phyloP scores from a whole-genome alignment of 192 early-diverging fungal species.

The Backusella australiensis region DNA sequence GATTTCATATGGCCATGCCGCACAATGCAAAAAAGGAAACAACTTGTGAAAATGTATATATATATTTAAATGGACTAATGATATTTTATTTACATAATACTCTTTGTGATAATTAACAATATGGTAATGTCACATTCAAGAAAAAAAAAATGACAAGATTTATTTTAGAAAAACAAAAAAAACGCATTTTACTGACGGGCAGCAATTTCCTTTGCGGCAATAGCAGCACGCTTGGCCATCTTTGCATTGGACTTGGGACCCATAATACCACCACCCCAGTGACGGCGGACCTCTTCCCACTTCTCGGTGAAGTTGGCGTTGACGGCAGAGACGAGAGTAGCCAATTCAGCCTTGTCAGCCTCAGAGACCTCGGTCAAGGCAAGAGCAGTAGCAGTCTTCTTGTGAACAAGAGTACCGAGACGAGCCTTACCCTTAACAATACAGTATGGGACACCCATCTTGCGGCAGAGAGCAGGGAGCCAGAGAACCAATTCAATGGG shows the following conservation, averaged over 20 bases:
- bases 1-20: no score
- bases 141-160: neutral
- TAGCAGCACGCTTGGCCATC: constrained; percentile 73
- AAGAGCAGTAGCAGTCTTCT: constrained; percentile 98
- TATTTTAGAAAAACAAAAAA: neutral
- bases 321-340: constrained; percentile 83
- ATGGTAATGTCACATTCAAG: neutral
- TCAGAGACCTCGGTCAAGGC: constrained; percentile 90
- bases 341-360: constrained; percentile 93
- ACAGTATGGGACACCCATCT: constrained; percentile 99
- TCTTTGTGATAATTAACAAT: no score
- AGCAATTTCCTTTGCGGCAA: constrained; percentile 44
- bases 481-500: constrained; percentile 99
- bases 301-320: constrained; percentile 97
- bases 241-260: constrained; percentile 87
- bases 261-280: constrained; percentile 99
- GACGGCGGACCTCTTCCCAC: constrained; percentile 83
- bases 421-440: constrained; percentile 99
- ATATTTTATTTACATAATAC: neutral
- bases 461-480: constrained; percentile 99
- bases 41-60: neutral
- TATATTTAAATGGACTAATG: neutral
- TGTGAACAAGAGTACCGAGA: constrained; percentile 97
- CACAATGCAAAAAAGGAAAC: neutral
- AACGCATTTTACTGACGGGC: constrained; percentile 35